A percentile compares a stretch with the other conserved stretches of the same genome.
Conservation (phyloP, 129 eudicot species). For the Flaveria brownii region DNA sequence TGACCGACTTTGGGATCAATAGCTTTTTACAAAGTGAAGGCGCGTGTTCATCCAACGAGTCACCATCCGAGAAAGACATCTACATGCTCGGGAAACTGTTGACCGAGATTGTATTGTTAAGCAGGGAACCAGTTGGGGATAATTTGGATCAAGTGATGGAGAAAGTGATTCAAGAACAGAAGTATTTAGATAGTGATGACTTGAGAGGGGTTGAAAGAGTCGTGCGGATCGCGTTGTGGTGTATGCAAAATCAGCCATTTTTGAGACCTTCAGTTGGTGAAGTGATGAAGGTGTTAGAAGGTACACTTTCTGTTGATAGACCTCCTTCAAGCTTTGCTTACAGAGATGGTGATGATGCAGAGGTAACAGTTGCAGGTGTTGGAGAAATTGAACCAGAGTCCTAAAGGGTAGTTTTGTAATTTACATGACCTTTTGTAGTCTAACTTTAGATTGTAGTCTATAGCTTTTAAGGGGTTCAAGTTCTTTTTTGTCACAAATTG, state of each 20-base stretch:
- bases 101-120: constrained; percentile 55
- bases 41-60: constrained; percentile 44
- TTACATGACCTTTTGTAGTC: constrained; percentile 17
- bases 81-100: constrained; percentile 63
- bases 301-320: constrained; percentile 76
- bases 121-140: constrained; percentile 36
- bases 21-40: constrained; percentile 35
- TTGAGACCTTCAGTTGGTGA: constrained; percentile 76
- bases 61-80: constrained; percentile 63
- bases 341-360: constrained; percentile 25
- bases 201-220: constrained; percentile 56
- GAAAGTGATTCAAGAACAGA: constrained; percentile 35
- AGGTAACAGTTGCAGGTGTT: constrained; percentile 20
- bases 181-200: constrained; percentile 39
- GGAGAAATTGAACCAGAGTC: constrained; percentile 46
- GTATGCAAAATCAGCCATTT: constrained; percentile 74
- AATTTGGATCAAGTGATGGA: constrained; percentile 45
- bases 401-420: constrained; percentile 30
- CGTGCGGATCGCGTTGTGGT: constrained; percentile 71
- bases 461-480: constrained; percentile 30
- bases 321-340: constrained; percentile 58
- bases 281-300: constrained; percentile 77
- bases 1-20: constrained; percentile 65
- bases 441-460: constrained; percentile 37
- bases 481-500: constrained; percentile 21